Base-by-base conservation (phyloP, 129 eudicot genomes). In the Centella asiatica region DNA sequence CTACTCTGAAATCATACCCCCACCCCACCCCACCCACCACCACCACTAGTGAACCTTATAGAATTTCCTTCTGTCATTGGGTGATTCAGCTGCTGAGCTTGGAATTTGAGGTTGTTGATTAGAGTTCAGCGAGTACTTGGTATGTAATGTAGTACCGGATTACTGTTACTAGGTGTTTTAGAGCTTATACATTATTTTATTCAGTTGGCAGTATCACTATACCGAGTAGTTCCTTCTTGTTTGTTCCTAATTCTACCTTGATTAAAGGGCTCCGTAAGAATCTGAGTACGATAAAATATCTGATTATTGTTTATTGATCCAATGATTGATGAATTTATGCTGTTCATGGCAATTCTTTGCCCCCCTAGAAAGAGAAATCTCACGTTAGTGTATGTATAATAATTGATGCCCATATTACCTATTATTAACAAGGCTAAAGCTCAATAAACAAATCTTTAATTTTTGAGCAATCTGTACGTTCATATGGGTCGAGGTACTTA, bases 331-430 rank as follows among this genome's bases (percentile, higher is more conserved):
- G 9, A 27, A 24, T 22, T 51, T 66, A n/a, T 45, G 1, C 40
- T 69, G 32, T 48, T 60, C 33, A 29, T 32, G 47, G 44, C 44
- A 11, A 44, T 19, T 57, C 44, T 40, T 47, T 29, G 44, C n/a
- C n/a, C n/a, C n/a, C n/a, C n/a, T n/a, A n/a, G 33, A 25, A 5
- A 1, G 19, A 37, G 14, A 37, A 37, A 37, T 60, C n/a, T 15
- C 24, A 5, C 15, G 8, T 3, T 36, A 2, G 45, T 48, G 12
- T 7, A 46, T 36, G 53, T 47, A 1, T 37, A 25, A 14, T 44
- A 49, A 17, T 50, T 33, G 36, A 20, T 68, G 31, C 19, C 60
- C 28, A 17, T 17, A 52, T 52, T 52, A 25, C 26, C 58, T 7
- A 13, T 37, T 13, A 25, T 52, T 52, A 12, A 18, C 1, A 25